Evolutionary conservation across 78 protist genomes (phyloP), one percentile per base, ranked within the genome.

Genomic region (Dictyostelium firmibasis): DNA sequence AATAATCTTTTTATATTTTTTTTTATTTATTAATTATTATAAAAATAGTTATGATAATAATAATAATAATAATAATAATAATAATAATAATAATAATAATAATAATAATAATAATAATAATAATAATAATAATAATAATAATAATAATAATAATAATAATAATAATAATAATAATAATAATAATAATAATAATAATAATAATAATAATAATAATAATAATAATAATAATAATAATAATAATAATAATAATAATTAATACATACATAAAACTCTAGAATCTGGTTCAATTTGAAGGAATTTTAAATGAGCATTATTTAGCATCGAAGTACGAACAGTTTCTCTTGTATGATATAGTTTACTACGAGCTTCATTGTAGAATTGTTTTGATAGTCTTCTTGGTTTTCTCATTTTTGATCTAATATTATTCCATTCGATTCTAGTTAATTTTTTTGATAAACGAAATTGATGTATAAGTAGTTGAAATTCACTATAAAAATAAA

Each of bases 401-500:
- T 81, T 88, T 25, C 83, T 88, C 86, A 88, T 81, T 81, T 44
- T 78, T 10, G 88, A 81, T 64, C 94, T 20, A 62, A 88, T 47
- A 35, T 43, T 67, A 29, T 88, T 88, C 94, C 94, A 88, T 57
- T 88, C 94, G 10, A 79, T 69, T 8, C 83, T 36, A 3, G 94
- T 69, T 23, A 88, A 67, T n/a, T 81, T 78, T 14, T 69, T 88
- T 14, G 83, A 62, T 3, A 88, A 16, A 13, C 79, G 78, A 9
- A 67, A 60, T 69, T 88, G 87, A 47, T 88, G 82, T 31, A 88
- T 53, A 2, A 69, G 69, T 31, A 62, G 18, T 69, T 88, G 94
- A 69, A 88, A 88, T 47, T 88, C 94, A 70, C 81, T 88, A 18
- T 67, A 88, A 67, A 88, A 88, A 47, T 67, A 88, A 44, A 88